Conservation (phyloP, 2,329 filamentous ascomycete genomes). For the Phyllosticta citribraziliensis region DNA sequence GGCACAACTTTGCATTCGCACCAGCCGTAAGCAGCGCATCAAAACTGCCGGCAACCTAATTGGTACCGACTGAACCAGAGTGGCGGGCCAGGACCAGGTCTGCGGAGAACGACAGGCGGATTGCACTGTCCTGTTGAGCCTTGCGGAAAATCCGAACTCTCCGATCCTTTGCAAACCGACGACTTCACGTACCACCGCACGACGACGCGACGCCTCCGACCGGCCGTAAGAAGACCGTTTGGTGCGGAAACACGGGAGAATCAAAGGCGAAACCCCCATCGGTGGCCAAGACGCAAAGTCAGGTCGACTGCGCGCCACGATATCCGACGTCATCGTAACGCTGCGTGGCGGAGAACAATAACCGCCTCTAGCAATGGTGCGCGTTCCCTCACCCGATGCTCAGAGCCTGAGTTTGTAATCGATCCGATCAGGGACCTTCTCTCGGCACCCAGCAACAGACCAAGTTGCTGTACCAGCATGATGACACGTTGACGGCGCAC, state of each 20-base stretch:
- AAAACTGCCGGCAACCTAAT: not conserved
- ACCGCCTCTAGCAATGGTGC: not conserved
- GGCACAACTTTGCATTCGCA: not conserved
- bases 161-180: not conserved
- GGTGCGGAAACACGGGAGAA: not conserved
- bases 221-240: not conserved
- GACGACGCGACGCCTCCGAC: not conserved
- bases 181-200: not conserved
- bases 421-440: not conserved
- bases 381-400: not conserved
- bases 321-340: not conserved
- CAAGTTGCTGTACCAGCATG: slow-evolving; percentile 28
- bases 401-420: not conserved
- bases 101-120: not conserved
- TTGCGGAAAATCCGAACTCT: not conserved
- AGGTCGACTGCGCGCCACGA: not conserved
- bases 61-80: not conserved
- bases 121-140: not conserved
- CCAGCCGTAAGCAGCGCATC: not conserved
- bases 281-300: not conserved
- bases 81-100: not conserved
- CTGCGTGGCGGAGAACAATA: not conserved
- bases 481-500: slow-evolving; percentile 33
- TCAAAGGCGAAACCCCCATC: not conserved
- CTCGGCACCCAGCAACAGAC: not conserved